Base-by-base conservation (phyloP, 208 protist genomes). In the Trypanosoma avium region DNA sequence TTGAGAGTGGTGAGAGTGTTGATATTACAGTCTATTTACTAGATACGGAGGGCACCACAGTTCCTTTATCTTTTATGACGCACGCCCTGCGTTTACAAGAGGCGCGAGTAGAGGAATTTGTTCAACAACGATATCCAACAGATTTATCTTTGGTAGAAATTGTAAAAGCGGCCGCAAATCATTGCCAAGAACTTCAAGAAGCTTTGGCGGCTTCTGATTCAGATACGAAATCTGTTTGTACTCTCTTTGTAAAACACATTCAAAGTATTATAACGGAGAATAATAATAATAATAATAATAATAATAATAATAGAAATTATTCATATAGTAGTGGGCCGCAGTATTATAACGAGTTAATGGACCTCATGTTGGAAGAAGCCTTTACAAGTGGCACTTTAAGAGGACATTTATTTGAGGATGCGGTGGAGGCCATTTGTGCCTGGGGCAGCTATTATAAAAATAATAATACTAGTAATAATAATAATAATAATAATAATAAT, bases 1-100 rank as follows among this genome's bases (percentile, higher is more conserved):
- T n/a, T n/a, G n/a, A n/a, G n/a, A n/a, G n/a, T n/a, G n/a, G n/a
- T n/a, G n/a, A n/a, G n/a, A n/a, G n/a, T n/a, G n/a, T 40, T 10
- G 30, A 43, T 9, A 24, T 53, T 29, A 75, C 67, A 0, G 67
- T 85, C 10, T 88, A 77, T 60, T 45, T 96, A 24, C 61, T 87
- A 32, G 84, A 90, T 69, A 86, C 94, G 32, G 87, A 94, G 49
- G 90, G 90, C 17, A 94, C 93, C 2, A 95, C 81, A 0, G 94
- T 86, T n/a, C 77, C 90, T 24, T 78, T 95, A 27, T 68, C 81
- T 24, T 95, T 92, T 73, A 76, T 96, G 43, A 50, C 62, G 52
- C 40, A 85, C 9, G 63, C 94, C 50, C 73, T 91, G 32, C 86
- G 82, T 6, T 68, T 80, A 21, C 59, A 75, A 4, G 27, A 54